Percentiles rank a stretch among this genome's conserved stretches.
Conservation (phyloP, 2,329 filamentous ascomycete genomes). For the Neurospora sp. region DNA sequence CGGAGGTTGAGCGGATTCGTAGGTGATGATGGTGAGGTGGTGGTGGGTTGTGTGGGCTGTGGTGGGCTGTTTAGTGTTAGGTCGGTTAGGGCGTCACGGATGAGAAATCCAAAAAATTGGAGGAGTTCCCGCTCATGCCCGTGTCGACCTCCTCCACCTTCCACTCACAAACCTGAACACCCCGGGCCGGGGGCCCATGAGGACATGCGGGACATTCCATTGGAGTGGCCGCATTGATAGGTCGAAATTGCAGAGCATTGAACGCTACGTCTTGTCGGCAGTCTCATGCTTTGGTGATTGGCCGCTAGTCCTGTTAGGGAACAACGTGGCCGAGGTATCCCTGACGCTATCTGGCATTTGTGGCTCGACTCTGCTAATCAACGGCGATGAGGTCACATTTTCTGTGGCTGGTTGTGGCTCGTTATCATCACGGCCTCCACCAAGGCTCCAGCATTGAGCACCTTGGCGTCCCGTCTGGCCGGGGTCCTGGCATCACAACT, state of each 20-base stretch:
- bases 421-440: neutral
- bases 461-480: neutral
- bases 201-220: neutral
- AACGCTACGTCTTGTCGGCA: neutral
- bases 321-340: neutral
- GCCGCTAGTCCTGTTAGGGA: neutral
- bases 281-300: neutral
- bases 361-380: neutral
- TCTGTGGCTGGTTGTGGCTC: neutral
- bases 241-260: neutral
- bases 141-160: neutral
- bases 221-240: neutral
- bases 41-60: neutral
- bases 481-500: neutral
- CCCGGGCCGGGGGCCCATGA: neutral
- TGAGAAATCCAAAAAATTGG: neutral
- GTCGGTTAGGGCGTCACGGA: neutral
- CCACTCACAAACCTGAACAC: neutral
- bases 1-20: constrained; percentile 1
- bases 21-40: constrained; percentile 4
- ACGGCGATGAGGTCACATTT: neutral
- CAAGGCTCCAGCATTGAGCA: neutral
- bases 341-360: neutral
- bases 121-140: neutral
- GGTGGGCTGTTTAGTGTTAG: neutral